Base-by-base conservation (phyloP, 2,329 filamentous ascomycete genomes). In the Cyphellophora europaea region DNA sequence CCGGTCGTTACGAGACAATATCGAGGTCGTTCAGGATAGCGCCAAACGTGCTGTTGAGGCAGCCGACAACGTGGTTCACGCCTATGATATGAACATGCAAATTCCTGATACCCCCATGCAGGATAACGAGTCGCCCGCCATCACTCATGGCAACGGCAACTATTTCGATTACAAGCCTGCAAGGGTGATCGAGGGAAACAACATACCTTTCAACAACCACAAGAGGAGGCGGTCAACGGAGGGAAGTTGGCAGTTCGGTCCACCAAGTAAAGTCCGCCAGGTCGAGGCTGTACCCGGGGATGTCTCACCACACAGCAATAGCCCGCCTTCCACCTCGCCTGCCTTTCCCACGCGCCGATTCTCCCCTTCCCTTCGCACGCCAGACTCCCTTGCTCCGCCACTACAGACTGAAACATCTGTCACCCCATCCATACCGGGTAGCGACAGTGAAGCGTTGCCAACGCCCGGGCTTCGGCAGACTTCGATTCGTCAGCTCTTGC, bases 51-150 rank as follows among this genome's bases (percentile, higher is more conserved):
- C 79, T 2, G 76, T 84, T 3, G 79, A 83, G 55, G 79, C 79
- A 13, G 79, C 79, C 5, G 79, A 84, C 53, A 84, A 84, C 47
- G 78, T 84, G 12, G 79, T 84, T 6, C 77, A 83, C 55, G 79
- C 79, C 10, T 82, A 82, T 48, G 79, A 83, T 50, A 72, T 83
- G 56, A 79, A 83, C 50, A 80, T 83, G 76, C 74, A 79, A 47
- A 69, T 84, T 27, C 79, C 79, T n/a, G 74, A 79, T 43, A 74
- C 71, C 10, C 74, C 72, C 5, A 55, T 64, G 29, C 60, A 62
- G 11, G 58, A 62, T 6, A 53, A 53, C 27, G 57, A 61, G 5
- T 49, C 53, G 13, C 46, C 56, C 12, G 49, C 52, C 11, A 44
- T 49, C 6, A 43, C 49, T 6, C n/a, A n/a, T n/a, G 49, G 49